phyloP scores from a whole-genome alignment of 495 filamentous ascomycete species.

The Talaromyces borbonicus region DNA sequence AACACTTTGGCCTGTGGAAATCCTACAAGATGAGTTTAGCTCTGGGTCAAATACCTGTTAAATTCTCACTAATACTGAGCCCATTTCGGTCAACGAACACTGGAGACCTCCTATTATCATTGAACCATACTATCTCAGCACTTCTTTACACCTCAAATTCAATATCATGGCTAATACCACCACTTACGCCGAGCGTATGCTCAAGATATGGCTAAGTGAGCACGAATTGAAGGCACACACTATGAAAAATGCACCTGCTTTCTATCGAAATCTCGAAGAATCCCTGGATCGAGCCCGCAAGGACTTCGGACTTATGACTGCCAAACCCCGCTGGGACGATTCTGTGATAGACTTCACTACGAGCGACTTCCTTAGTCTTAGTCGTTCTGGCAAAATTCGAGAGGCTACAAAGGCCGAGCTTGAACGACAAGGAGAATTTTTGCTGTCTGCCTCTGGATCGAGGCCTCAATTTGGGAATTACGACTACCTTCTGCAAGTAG shows the following conservation, averaged over 20 bases:
- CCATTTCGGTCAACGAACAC: no score
- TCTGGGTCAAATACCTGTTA: no score
- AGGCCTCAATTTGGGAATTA: slow-evolving; percentile 55
- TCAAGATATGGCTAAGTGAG: no score
- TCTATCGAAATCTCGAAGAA: slow-evolving; percentile 3
- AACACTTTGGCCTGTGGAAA: no score
- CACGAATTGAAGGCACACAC: not conserved
- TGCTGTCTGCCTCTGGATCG: slow-evolving; percentile 20
- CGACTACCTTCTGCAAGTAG: slow-evolving; percentile 48
- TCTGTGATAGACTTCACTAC: slow-evolving; percentile 2
- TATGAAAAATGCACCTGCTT: slow-evolving; percentile 2
- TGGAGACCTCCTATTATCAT: no score
- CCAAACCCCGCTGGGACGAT: not conserved
- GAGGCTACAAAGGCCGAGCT: slow-evolving; percentile 1
- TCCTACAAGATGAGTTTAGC: no score
- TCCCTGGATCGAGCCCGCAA: not conserved
- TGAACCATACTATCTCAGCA: no score
- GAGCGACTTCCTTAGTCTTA: slow-evolving; percentile 4
- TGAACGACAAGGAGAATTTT: slow-evolving; percentile 1
- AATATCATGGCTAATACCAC: no score
- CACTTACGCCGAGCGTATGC: no score
- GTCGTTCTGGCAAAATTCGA: not conserved
- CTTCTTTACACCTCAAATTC: no score
- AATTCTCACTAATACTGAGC: no score
- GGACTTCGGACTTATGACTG: not conserved